Evolutionary conservation across 2,329 filamentous ascomycete genomes (phyloP), one percentile per base, ranked within the genome.

Genomic region (Diplodia sapinea): DNA sequence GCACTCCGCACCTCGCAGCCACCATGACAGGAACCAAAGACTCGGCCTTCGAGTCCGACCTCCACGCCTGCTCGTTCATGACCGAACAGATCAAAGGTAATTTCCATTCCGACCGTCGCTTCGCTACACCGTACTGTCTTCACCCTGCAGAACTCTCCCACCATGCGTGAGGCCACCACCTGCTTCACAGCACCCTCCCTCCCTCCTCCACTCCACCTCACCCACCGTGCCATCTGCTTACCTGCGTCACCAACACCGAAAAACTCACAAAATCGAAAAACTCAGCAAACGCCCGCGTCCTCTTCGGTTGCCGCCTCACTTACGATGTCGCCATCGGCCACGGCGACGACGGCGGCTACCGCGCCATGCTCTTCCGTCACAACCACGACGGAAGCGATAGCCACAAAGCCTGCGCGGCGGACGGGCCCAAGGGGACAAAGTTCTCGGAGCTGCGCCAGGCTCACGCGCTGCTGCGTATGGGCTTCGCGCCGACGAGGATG

Each of bases 261-360:
- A 17, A 4, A 7, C 50, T 52, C 13, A 54, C 51, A 7, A 12
- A 8, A 13, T 3, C 50, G 7, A 31, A 15, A 23, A 17, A 31
- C 51, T 26, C 55, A 59, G 55, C 55, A 23, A 59, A 59, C 55
- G n/a, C 55, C 36, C 36, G 55, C 36, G 13, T 43, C 55, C 55
- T 47, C 36, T 59, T 43, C 55, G 55, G 55, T 36, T 59, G 55
- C 55, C 55, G 23, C 55, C 20, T 23, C 55, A 59, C 20, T 17
- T 59, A 59, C 33, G 55, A 59, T 36, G 5, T 59, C 33, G 55
- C 13, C 36, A 59, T 47, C 36, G 55, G 55, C n/a, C 55, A 29
- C 36, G 55, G 36, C 55, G 55, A 40, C 55, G 55, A 59, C 55
- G 36, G 17, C 55, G 36, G 55, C 20, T 59, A 26, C 55, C 55